Percentiles rank a stretch among this genome's conserved stretches.
These are phyloP conservation scores for Saccharomyces hybrid DNA, from an alignment of 1,139 yeast genomes.

Conservation along the genomic window DNA sequence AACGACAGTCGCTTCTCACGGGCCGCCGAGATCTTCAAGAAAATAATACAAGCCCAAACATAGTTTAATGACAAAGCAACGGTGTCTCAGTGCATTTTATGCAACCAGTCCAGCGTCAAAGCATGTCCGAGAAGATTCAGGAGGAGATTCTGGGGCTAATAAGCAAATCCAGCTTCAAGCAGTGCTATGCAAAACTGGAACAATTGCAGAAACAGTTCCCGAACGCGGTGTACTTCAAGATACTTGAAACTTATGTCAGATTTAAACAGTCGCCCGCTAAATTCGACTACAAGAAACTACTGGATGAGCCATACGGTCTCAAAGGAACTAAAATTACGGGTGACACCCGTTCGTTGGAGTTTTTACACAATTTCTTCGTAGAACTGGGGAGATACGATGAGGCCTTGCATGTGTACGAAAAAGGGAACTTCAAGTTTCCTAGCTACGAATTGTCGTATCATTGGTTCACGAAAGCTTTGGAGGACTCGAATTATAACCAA, in stretches of 20 bases:
- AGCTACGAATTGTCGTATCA: slow-evolving; percentile 21
- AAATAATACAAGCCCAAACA: not conserved
- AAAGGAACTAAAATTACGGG: slow-evolving; percentile 17
- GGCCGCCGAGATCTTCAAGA: not conserved
- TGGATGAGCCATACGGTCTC: slow-evolving; percentile 16
- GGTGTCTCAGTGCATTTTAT: not conserved
- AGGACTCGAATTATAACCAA: slow-evolving; percentile 21
- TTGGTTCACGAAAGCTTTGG: slow-evolving; percentile 26
- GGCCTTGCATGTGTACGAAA: slow-evolving; percentile 23
- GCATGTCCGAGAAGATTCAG: slow-evolving; percentile 11
- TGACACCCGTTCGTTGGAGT: slow-evolving; percentile 21
- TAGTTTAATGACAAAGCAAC: not conserved
- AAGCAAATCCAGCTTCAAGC: slow-evolving; percentile 22
- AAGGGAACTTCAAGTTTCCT: slow-evolving; percentile 25
- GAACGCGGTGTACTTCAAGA: slow-evolving; percentile 18
- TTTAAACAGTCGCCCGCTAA: slow-evolving; percentile 26
- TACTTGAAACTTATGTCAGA: slow-evolving; percentile 24
- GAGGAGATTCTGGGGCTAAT: slow-evolving; percentile 24
- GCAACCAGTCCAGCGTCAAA: not conserved
- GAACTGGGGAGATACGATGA: slow-evolving; percentile 22
- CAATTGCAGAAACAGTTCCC: slow-evolving; percentile 21
- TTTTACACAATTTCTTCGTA: slow-evolving; percentile 23
- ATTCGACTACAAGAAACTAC: slow-evolving; percentile 15
- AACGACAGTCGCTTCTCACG: not conserved
- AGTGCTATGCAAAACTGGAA: slow-evolving; percentile 19